A percentile compares a stretch with the other conserved stretches of the same genome.
Conservation (phyloP, 2,329 filamentous ascomycete genomes). For the Colletotrichum sojae region DNA sequence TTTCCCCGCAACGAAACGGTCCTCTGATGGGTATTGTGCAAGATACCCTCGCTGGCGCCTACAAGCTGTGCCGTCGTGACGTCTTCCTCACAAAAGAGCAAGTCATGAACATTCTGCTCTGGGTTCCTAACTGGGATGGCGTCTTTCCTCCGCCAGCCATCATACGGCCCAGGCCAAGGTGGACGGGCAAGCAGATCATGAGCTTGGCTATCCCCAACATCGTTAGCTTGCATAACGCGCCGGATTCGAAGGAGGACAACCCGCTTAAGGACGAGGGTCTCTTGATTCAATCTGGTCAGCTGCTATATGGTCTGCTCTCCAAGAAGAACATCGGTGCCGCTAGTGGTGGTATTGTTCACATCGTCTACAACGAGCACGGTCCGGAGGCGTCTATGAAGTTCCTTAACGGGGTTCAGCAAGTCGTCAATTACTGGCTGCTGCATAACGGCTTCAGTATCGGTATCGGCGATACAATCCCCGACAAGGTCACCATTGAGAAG, state of each 20-base stretch:
- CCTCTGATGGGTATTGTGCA: conserved; percentile 99
- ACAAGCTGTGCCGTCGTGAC: conserved; percentile 96
- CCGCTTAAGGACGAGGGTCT: conserved; percentile 83
- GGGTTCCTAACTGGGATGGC: conserved; percentile 98
- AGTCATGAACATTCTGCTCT: conserved; percentile 97
- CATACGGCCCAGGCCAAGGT: conserved; percentile 89
- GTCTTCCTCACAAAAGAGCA: conserved; percentile 90
- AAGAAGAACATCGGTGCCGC: conserved; percentile 97
- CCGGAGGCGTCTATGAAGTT: conserved; percentile 90
- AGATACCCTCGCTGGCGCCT: conserved; percentile 94
- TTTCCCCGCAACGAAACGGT: conserved; percentile 96
- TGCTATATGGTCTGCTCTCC: conserved; percentile 90
- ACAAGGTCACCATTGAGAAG: conserved; percentile 84
- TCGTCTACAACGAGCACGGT: conserved; percentile 96
- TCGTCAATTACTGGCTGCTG: conserved; percentile 97
- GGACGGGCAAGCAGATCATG: conserved; percentile 98
- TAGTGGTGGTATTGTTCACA: conserved; percentile 92
- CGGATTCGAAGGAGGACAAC: conserved; percentile 69
- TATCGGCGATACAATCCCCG: conserved; percentile 97
- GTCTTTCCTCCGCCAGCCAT: conserved; percentile 95
- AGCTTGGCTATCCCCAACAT: conserved; percentile 92
- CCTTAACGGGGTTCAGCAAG: conserved; percentile 94
- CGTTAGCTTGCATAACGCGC: conserved; percentile 82
- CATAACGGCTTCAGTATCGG: conserved; percentile 98
- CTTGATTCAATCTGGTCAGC: conserved; percentile 86